A percentile compares a stretch with the other conserved stretches of the same genome.
Evolutionary conservation across 257 asterid genomes (phyloP).

Genomic region (Capsicum rhomboideum): DNA sequence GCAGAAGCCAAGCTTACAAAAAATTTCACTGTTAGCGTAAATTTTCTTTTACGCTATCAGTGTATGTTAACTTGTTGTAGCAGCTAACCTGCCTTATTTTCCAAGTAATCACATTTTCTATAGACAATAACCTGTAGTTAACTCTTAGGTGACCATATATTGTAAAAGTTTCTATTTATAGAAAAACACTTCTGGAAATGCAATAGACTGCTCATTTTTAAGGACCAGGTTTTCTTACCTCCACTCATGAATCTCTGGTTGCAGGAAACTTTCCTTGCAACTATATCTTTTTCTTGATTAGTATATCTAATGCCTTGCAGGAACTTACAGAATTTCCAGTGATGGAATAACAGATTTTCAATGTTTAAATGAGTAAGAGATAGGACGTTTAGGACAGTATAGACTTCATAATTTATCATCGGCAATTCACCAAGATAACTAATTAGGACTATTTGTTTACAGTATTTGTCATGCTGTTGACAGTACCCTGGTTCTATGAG

Average conservation of each 20-base stretch:
- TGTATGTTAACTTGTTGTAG: not conserved
- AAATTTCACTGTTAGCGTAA: not conserved
- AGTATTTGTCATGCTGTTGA: slow-evolving; percentile 58
- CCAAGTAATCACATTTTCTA: not conserved
- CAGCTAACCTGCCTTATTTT: not conserved
- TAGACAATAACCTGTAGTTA: too few relatives aligned
- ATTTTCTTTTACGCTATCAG: not conserved
- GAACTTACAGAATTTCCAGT: not conserved
- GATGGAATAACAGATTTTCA: not conserved
- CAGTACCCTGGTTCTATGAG: slow-evolving; percentile 78
- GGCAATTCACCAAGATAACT: not conserved
- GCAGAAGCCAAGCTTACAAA: not conserved
- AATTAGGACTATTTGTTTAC: not conserved
- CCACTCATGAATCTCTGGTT: not conserved
- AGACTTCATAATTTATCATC: not conserved
- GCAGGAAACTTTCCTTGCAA: not conserved
- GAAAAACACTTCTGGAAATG: not conserved
- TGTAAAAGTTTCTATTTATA: not conserved
- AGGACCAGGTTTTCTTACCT: not conserved
- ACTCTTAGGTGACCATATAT: not conserved
- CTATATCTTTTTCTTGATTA: not conserved
- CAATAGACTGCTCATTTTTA: not conserved
- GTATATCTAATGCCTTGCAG: not conserved
- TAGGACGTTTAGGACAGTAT: not conserved
- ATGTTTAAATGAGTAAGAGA: not conserved